Evolutionary conservation across 495 filamentous ascomycete species (phyloP).

Genomic region (Podospora fimiseda): DNA sequence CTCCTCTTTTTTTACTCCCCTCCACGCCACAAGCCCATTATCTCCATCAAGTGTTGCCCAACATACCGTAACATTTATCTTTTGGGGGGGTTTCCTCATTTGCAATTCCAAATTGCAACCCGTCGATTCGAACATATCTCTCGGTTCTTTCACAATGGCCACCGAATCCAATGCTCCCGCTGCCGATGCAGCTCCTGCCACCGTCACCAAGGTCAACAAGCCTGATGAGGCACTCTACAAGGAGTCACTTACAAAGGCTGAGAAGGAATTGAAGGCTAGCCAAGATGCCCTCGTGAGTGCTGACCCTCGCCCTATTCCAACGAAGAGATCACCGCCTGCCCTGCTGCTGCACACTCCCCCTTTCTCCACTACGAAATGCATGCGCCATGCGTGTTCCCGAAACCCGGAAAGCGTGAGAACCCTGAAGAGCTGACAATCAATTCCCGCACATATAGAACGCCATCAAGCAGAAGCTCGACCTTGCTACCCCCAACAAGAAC

Average conservation of each 20-base stretch:
- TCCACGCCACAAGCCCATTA: background rate
- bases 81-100: background rate
- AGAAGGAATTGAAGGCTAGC: conserved; percentile 72
- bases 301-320: background rate
- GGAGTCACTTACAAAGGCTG: conserved; percentile 62
- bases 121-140: conserved; percentile 9
- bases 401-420: background rate
- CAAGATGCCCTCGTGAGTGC: conserved; percentile 73
- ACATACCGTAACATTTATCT: background rate
- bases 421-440: conserved; percentile 3
- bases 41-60: background rate
- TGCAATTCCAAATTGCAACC: conserved; percentile 1
- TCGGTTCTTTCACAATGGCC: conserved; percentile 28
- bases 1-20: conserved; percentile 5
- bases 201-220: conserved; percentile 56
- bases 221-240: conserved; percentile 69
- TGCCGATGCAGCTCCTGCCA: conserved; percentile 43
- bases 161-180: conserved; percentile 35
- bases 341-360: background rate
- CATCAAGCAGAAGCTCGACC: conserved; percentile 77
- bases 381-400: background rate
- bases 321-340: too few relatives aligned
- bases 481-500: conserved; percentile 57
- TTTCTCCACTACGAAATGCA: background rate
- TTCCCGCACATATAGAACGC: conserved; percentile 58